Evolutionary conservation across 164 flowering plant species (phyloP).

Genomic region (Liquidambar formosana): DNA sequence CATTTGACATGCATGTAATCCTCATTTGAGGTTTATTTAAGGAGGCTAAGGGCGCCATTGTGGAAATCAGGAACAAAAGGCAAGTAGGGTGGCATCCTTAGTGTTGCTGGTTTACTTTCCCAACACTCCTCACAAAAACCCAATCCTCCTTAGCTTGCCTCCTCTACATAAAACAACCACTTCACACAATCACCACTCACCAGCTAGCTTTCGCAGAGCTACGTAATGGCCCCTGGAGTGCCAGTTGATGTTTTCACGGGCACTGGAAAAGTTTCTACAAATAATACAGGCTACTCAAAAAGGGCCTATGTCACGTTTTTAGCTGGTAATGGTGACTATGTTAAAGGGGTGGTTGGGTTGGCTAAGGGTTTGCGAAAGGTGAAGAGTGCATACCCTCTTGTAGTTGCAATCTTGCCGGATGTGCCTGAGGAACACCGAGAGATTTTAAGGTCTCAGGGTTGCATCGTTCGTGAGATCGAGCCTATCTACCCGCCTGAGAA

Average conservation of each 20-base stretch:
- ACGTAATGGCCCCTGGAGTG: conserved; percentile 43
- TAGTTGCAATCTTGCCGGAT: conserved; percentile 62
- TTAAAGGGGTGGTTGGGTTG: conserved; percentile 62
- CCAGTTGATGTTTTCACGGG: conserved; percentile 23
- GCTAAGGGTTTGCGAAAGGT: conserved; percentile 62
- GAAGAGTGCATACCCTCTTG: conserved; percentile 53
- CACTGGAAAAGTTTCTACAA: conserved; percentile 29
- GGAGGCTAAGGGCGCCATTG: conserved; percentile 9
- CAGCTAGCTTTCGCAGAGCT: too few relatives aligned
- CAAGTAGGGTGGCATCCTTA: conserved; percentile 20
- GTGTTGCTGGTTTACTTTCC: conserved; percentile 27
- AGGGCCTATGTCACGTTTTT: conserved; percentile 63
- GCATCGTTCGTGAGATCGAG: conserved; percentile 59
- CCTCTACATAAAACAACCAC: not conserved
- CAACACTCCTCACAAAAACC: conserved; percentile 20
- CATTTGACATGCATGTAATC: conserved; percentile 30
- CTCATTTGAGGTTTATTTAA: conserved; percentile 41
- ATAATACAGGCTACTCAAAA: conserved; percentile 29
- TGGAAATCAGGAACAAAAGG: conserved; percentile 31
- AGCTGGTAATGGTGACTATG: conserved; percentile 65
- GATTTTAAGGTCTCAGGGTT: conserved; percentile 56
- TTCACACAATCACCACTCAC: too few relatives aligned
- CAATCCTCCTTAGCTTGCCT: not conserved
- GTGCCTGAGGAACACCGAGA: conserved; percentile 65
- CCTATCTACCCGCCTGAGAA: conserved; percentile 64